Evolutionary conservation across 371 early-diverging fungal genomes (phyloP), one percentile per base, ranked within the genome.

Genomic region (Encephalitozoon intestinalis): DNA sequence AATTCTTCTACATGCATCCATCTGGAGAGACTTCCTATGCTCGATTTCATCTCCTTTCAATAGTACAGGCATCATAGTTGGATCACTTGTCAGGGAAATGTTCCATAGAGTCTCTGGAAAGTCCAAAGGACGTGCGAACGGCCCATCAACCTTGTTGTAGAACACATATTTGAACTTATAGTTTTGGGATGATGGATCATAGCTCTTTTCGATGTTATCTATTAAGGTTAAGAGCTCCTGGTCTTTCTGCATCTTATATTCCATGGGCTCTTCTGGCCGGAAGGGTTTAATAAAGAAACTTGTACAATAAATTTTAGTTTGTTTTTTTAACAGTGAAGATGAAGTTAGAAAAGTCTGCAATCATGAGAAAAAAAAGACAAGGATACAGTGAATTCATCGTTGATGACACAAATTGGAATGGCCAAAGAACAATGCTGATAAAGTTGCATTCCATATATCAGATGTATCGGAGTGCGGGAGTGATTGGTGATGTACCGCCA

Each of bases 121-220:
- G 50, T 74, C 71, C 7, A 63, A 2, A 12, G 81, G 79, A 6
- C 63, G 52, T 1, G 23, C 23, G 49, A 74, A 63, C 11, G 73
- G 69, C n/a, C 37, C n/a, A 28, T 81, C 70, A 30, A 68, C 46
- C 63, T 82, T 63, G 67, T 85, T 82, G 49, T 83, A 83, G 44
- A 85, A 85, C 1, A 70, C 67, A 70, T 83, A 80, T n/a, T 49
- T 78, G 70, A 85, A 85, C 68, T 85, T 85, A 40, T 83, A 85
- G 31, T 53, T 26, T 1, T 71, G 79, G 7, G 79, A 79, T 9
- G 34, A 34, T 11, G 79, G 73, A 50, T 80, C 64, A 70, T 85
- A 85, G 23, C 67, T 43, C 26, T 73, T 78, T 53, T 83, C 83
- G 28, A 83, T 28, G 67, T 78, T 71, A 21, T 75, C 73, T 15